Evolutionary conservation across 2,329 filamentous ascomycete species (phyloP), one percentile per base, ranked within the genome.

Genomic region (Parastagonospora nodorum): DNA sequence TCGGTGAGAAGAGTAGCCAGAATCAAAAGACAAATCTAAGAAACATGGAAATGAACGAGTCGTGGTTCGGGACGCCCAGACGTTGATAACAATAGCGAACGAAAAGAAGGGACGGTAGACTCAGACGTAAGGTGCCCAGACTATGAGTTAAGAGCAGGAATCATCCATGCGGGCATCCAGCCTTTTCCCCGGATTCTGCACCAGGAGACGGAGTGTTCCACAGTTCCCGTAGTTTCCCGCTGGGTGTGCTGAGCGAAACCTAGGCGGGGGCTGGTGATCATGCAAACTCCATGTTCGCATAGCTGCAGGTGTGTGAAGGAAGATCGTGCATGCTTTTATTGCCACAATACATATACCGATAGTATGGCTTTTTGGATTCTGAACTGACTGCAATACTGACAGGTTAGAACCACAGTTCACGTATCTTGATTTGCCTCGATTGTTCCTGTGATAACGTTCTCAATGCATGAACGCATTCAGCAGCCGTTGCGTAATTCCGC

Each of bases 161-260:
- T 35, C 36, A 48, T 44, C 51, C 50, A 39, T 52, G 54, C 50
- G 54, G 39, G 48, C 50, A 36, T 52, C 51, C 48, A 56, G 37
- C 36, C 54, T 53, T 58, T 56, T 61, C 63, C 59, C 60, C 55
- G 41, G 55, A 53, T 63, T 64, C 50, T 57, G 46, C 37, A 46
- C 45, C 35, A 48, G 55, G 57, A 51, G 47, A 55, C 49, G 48
- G 41, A 36, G 44, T 40, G 50, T 51, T 50, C 55, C 55, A 52
- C 51, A 19, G 38, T 42, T 42, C 48, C 56, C 50, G 41, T 51
- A 54, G 48, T 44, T 49, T 42, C 41, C 46, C 58, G 58, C 41
- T 53, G 52, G 32, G 43, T 28, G 33, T 59, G 49, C 51, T 51
- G 49, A 42, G 45, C 55, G 53, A 52, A 39, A 41, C 27, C 50